Base-by-base conservation (phyloP, 352 stramenopile species). In the Pythium aphanidermatum region DNA sequence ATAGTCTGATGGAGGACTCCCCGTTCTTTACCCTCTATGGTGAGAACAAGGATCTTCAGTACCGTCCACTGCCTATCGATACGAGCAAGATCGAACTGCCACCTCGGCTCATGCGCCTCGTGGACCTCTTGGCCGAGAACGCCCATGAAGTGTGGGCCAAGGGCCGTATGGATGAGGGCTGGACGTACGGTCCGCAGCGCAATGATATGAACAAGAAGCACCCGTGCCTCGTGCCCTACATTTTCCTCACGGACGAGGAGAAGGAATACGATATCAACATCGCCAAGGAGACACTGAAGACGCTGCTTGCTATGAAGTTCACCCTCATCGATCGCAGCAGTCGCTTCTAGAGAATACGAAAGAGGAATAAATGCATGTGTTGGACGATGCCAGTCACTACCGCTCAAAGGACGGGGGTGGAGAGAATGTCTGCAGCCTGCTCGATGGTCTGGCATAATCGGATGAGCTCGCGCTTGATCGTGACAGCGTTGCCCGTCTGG, bases 221-320 rank as follows among this genome's bases (percentile, higher is more conserved):
- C 32, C 74, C 71, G 31, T 92, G 82, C 30, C 68, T 94, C 7
- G 82, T 94, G 53, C 82, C 82, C 12, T 94, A 94, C 51, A 82
- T 94, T 33, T 94, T 92, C 53, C 60, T 94, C n/a, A 91, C 80
- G 12, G 80, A 94, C 38, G 80, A 89, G 4, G 82, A 94, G 46
- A 92, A 94, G 47, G 80, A 92, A 46, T 92, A 91, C 58, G 82
- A 94, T 55, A 62, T 92, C 31, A 94, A 92, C 48, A 94, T 89
- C 44, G 82, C 82, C 20, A 85, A 82, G 47, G 80, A 90, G 52
- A 94, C 82, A 28, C 73, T 92, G 50, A 94, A 94, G 72, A 94
- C 77, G 38, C 68, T 94, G 13, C 65, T 92, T 20, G 82, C 82
- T 14, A 88, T 94, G 73, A 86, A 88, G 41, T 94, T 92, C 35